These are phyloP conservation scores for Penicillium palitans DNA, from an alignment of 2,329 filamentous ascomycete species.

Conservation along the genomic window DNA sequence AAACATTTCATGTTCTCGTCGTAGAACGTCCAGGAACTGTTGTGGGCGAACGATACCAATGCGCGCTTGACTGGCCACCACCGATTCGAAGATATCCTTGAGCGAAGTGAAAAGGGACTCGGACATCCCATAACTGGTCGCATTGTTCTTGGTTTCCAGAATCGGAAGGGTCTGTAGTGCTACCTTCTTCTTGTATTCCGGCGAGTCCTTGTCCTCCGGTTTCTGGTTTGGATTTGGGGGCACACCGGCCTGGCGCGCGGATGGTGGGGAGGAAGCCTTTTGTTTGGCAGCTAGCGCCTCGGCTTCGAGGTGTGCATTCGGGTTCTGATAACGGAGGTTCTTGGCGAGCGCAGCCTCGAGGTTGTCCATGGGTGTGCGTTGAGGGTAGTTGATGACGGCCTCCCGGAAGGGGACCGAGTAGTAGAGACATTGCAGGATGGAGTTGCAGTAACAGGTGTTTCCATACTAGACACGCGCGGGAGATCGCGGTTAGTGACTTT, in stretches of 20 bases:
- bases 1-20: constrained; percentile 96
- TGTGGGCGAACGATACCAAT: constrained; percentile 90
- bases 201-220: constrained; percentile 91
- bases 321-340: constrained; percentile 60
- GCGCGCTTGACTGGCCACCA: constrained; percentile 76
- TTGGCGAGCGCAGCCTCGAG: constrained; percentile 57
- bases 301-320: constrained; percentile 55
- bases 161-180: constrained; percentile 86
- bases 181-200: constrained; percentile 97
- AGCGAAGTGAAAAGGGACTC: constrained; percentile 92
- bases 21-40: constrained; percentile 89
- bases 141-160: constrained; percentile 80
- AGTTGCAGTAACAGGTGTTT: constrained; percentile 99
- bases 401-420: constrained; percentile 93
- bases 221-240: constrained; percentile 60
- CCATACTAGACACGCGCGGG: constrained; percentile 67
- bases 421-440: constrained; percentile 94
- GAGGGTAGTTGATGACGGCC: constrained; percentile 88
- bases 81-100: constrained; percentile 92
- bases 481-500: constrained; percentile 20
- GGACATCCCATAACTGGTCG: constrained; percentile 81
- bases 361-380: constrained; percentile 67
- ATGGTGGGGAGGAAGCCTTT: constrained; percentile 40
- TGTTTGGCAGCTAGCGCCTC: constrained; percentile 49
- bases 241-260: constrained; percentile 52